Conservation (phyloP, 2,329 filamentous ascomycete species). For the Exophiala bonariae region DNA sequence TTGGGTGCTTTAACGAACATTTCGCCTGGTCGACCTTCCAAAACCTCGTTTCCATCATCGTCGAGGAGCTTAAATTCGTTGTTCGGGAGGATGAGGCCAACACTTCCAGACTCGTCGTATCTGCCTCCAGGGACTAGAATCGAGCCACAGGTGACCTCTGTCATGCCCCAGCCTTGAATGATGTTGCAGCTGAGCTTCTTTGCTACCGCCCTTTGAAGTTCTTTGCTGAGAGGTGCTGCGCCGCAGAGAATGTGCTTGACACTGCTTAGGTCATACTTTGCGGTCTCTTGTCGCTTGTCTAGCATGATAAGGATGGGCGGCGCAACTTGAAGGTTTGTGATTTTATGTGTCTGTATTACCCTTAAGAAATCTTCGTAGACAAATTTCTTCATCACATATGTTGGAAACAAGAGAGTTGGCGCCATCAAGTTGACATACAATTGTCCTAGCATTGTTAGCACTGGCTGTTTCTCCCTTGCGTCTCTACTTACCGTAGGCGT, state of each 20-base stretch:
- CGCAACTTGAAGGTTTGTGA: slow-evolving; percentile 56
- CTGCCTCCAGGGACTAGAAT: slow-evolving; percentile 45
- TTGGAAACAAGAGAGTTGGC: slow-evolving; percentile 54
- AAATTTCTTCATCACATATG: slow-evolving; percentile 64
- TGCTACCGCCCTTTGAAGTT: slow-evolving; percentile 50
- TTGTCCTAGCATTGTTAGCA: neutral
- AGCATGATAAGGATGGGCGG: slow-evolving; percentile 62
- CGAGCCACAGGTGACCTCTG: slow-evolving; percentile 49
- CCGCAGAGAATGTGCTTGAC: slow-evolving; percentile 51
- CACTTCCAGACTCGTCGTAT: slow-evolving; percentile 46
- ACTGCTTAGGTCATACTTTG: slow-evolving; percentile 54
- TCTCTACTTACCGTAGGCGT: slow-evolving; percentile 47
- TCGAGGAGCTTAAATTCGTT: slow-evolving; percentile 55
- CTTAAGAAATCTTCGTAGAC: slow-evolving; percentile 55
- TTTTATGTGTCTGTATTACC: slow-evolving; percentile 51
- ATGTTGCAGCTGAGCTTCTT: slow-evolving; percentile 41
- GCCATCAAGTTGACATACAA: slow-evolving; percentile 9
- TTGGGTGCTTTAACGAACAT: slow-evolving; percentile 43
- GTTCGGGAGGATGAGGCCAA: slow-evolving; percentile 57
- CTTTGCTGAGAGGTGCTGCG: slow-evolving; percentile 52
- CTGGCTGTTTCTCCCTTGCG: slow-evolving; percentile 45
- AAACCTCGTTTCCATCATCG: slow-evolving; percentile 53
- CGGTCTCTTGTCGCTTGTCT: slow-evolving; percentile 53
- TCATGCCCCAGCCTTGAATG: slow-evolving; percentile 63
- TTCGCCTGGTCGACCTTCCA: slow-evolving; percentile 47